Evolutionary conservation across 2,329 filamentous ascomycete species (phyloP), one percentile per base, ranked within the genome.

Genomic region (Sporothrix globosa): DNA sequence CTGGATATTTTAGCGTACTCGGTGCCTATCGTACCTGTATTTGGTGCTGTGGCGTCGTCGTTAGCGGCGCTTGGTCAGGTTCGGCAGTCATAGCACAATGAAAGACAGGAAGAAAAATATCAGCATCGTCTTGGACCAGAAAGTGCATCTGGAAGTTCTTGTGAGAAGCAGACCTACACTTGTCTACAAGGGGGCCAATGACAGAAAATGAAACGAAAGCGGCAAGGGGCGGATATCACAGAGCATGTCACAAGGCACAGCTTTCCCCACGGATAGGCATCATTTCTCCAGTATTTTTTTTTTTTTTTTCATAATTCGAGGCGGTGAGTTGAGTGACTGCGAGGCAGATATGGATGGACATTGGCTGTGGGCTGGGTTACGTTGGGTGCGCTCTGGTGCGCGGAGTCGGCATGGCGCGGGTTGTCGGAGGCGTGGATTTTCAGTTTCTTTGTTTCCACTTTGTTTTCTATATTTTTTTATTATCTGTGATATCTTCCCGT

Each of bases 1-100:
- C 17, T 58, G 30, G 30, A 19, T 58, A 39, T 50, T 65, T 50
- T 65, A 65, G 61, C 61, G 44, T 19, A 19, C 17, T n/a, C n/a
- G 14, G 61, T 34, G 61, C 61, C 44, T 46, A 46, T 44, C 39
- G 39, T 44, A n/a, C 41, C 58, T 46, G 58, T 61, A 24, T 14
- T 61, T 41, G 6, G 54, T 54, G 21, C 50, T 14, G n/a, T 44
- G n/a, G 56, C 56, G 34, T 21, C 34, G 56, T 14, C 34, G 44
- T 60, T 44, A 60, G 56, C 56, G n/a, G 34, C 56, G n/a, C 56
- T 60, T 60, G 56, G 56, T 60, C 56, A 60, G 56, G 56, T 60
- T 39, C 34, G 34, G 30, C 30, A 30, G 30, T n/a, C 34, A 58
- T 11, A 39, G n/a, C 6, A 39, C 54, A 30, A 58, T n/a, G 10